These are phyloP conservation scores for Penicillium hesseltinei DNA, from an alignment of 2,329 filamentous ascomycete species.

Conservation along the genomic window DNA sequence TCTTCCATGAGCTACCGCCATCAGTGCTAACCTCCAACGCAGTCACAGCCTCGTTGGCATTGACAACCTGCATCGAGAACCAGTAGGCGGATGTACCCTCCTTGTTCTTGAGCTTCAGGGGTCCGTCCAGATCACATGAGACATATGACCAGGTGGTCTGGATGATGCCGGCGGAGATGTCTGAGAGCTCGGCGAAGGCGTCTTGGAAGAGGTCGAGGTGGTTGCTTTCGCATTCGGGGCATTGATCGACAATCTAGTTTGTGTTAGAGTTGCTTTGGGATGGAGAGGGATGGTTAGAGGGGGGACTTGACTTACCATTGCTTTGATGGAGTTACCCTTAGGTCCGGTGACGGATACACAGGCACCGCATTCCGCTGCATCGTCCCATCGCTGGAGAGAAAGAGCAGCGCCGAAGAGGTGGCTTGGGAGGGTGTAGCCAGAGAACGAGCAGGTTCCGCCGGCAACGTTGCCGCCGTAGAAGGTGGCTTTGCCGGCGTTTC, in stretches of 20 bases:
- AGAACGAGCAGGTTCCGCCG: conserved; percentile 64
- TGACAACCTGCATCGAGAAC: conserved; percentile 65
- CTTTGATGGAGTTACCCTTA: conserved; percentile 58
- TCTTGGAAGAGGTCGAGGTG: conserved; percentile 57
- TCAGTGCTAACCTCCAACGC: conserved; percentile 62
- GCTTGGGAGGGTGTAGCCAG: conserved; percentile 60
- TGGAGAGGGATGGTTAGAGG: neutral
- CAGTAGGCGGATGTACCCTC: conserved; percentile 48
- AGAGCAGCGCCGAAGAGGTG: conserved; percentile 60
- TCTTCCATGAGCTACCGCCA: conserved; percentile 57
- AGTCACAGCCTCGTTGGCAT: conserved; percentile 57
- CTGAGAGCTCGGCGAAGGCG: conserved; percentile 51
- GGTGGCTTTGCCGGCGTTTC: conserved; percentile 46
- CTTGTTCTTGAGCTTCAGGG: conserved; percentile 55
- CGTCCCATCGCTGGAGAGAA: conserved; percentile 55
- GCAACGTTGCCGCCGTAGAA: conserved; percentile 57
- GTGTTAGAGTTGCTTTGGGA: neutral
- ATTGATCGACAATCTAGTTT: conserved; percentile 55
- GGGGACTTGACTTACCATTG: conserved; percentile 53
- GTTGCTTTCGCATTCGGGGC: conserved; percentile 54
- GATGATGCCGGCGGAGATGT: conserved; percentile 49
- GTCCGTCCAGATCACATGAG: conserved; percentile 51
- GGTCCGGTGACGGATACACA: conserved; percentile 57
- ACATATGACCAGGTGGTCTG: conserved; percentile 51
- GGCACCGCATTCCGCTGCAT: conserved; percentile 57